Evolutionary conservation across 257 asterid species (phyloP).

Genomic region (Solanum peruvianum): DNA sequence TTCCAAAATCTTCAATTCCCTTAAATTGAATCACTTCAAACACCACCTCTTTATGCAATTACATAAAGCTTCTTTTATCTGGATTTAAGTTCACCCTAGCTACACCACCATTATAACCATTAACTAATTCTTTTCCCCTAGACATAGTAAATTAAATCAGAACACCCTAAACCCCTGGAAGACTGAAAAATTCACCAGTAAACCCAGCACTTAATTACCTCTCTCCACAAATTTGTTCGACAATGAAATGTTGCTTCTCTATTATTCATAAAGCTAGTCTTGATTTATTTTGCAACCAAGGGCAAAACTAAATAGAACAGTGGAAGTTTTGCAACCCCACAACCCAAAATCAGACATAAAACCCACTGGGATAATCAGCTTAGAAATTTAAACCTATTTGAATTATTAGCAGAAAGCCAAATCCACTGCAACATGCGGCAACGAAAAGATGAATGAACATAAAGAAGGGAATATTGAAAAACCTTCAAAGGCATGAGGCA

Average conservation of each 20-base stretch:
- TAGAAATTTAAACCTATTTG: not conserved
- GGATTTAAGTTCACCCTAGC: not conserved
- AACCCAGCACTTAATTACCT: not conserved
- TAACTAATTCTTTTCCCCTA: not conserved
- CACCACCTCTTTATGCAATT: not conserved
- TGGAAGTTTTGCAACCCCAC: not conserved
- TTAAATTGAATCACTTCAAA: not conserved
- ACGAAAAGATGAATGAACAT: not conserved
- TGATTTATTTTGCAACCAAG: not conserved
- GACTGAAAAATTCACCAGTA: not conserved
- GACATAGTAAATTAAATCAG: not conserved
- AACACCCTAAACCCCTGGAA: not conserved
- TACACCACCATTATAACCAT: not conserved
- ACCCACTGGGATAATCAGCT: not conserved
- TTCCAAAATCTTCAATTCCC: not conserved
- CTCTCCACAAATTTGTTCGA: not conserved
- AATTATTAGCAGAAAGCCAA: not conserved
- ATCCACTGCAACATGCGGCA: not conserved
- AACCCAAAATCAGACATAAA: not conserved
- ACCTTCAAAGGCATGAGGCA: slow-evolving; percentile 65
- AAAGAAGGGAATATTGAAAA: not conserved
- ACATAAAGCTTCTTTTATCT: not conserved
- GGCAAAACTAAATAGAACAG: not conserved
- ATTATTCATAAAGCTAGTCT: not conserved
- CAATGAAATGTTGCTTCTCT: not conserved